Conservation (phyloP, 371 early-diverging fungal genomes). For the Smittium mucronatum region DNA sequence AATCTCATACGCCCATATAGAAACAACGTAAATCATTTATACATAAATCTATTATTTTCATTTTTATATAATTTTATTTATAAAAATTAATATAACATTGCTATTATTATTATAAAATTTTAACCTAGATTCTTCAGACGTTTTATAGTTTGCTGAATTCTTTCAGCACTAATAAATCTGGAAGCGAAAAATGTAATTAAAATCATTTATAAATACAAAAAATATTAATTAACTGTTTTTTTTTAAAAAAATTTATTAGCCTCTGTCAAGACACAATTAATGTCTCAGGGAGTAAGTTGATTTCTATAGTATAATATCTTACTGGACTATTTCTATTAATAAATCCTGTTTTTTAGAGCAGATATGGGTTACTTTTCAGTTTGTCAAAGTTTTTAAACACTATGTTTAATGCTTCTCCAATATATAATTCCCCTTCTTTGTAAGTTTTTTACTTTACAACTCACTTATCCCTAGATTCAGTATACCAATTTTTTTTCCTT, state of each 20-base stretch:
- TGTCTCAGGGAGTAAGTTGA: conserved; percentile 12
- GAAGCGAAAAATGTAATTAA: conserved; percentile 10
- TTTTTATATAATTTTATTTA: background rate
- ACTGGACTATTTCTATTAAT: background rate
- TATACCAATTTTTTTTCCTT: no score
- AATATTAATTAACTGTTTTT: no score
- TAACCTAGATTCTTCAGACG: conserved; percentile 38
- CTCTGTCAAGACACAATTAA: conserved; percentile 9
- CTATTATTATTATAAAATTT: background rate
- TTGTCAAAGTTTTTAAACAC: background rate
- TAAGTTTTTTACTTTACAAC: background rate
- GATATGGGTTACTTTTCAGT: background rate
- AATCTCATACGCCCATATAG: conserved; percentile 22
- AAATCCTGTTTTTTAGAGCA: background rate
- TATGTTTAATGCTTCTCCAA: background rate
- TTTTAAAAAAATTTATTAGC: background rate
- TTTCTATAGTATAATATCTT: background rate
- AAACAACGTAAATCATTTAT: conserved; percentile 11
- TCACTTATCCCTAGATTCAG: no score
- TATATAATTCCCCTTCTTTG: background rate
- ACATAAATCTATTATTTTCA: background rate
- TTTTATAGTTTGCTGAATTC: conserved; percentile 36
- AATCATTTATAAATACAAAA: background rate
- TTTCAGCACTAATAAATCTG: background rate
- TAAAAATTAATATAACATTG: background rate